phyloP scores from a whole-genome alignment of 2,329 filamentous ascomycete species.

The Epicoccum nigrum region DNA sequence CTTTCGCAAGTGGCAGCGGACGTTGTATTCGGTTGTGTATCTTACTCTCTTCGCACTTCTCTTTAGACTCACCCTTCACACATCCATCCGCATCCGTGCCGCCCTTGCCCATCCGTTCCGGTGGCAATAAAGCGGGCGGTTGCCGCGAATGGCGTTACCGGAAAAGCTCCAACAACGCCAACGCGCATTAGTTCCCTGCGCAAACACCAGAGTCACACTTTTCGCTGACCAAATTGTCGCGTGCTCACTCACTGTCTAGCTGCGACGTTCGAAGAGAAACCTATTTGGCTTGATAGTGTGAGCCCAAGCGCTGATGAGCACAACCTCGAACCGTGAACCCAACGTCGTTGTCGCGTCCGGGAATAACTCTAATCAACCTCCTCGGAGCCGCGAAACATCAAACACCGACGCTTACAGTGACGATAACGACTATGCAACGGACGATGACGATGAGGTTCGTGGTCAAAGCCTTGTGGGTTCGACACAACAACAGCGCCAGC shows the following conservation, averaged over 20 bases:
- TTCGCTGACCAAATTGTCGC: slow-evolving; percentile 4
- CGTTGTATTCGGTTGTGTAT: no score
- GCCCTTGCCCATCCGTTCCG: background rate
- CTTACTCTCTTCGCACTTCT: no score
- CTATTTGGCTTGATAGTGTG: slow-evolving; percentile 2
- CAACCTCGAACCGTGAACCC: background rate
- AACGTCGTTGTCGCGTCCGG: slow-evolving; percentile 13
- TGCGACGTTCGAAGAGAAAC: background rate
- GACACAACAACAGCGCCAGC: slow-evolving; percentile 14
- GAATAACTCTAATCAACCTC: background rate
- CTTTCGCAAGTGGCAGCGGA: no score
- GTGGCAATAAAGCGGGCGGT: slow-evolving; percentile 11
- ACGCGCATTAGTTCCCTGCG: slow-evolving; percentile 7
- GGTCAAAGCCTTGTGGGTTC: background rate
- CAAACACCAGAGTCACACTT: background rate
- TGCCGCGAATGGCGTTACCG: slow-evolving; percentile 4
- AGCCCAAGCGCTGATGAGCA: slow-evolving; percentile 10
- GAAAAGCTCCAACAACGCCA: slow-evolving; percentile 3
- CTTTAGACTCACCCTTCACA: background rate
- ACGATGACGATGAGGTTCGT: background rate
- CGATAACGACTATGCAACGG: background rate
- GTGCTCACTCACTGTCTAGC: background rate
- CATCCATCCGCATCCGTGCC: background rate
- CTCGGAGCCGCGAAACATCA: slow-evolving; percentile 1
- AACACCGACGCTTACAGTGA: slow-evolving; percentile 2